Percentiles rank a stretch among this genome's conserved stretches.
Conservation (phyloP, 2,329 filamentous ascomycete species). For the Blastomyces parvus region DNA sequence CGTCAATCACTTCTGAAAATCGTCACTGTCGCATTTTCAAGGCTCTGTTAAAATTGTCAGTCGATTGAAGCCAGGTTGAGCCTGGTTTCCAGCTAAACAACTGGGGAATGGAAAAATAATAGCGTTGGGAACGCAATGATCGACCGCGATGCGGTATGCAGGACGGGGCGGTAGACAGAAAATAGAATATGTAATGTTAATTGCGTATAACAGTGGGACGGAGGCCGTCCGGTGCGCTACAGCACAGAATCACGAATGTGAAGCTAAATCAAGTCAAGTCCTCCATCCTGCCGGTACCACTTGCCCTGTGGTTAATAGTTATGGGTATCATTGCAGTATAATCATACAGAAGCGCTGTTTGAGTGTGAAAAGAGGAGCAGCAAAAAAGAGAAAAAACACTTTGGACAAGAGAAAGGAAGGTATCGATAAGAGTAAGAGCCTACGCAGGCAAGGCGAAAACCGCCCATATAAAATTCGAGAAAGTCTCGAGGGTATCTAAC, state of each 20-base stretch:
- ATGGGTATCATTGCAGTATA: conserved; percentile 6
- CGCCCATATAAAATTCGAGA: neutral
- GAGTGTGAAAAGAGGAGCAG: neutral
- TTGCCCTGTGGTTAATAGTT: conserved; percentile 4
- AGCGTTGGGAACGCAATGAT: neutral
- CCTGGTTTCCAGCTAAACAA: neutral
- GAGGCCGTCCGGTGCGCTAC: conserved; percentile 3
- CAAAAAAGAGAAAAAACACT: neutral
- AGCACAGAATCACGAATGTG: neutral
- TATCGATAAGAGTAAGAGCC: neutral
- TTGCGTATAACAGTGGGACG: neutral
- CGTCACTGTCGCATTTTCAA: neutral
- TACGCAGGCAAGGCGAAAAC: neutral
- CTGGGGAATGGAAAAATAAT: neutral
- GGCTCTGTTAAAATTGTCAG: neutral
- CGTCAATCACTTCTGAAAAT: neutral
- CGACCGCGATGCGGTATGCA: neutral
- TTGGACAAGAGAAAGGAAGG: neutral
- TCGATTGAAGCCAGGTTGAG: neutral
- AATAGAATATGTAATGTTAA: conserved; percentile 6
- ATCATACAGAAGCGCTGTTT: conserved; percentile 6
- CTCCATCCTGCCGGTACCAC: neutral
- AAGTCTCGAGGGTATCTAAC: neutral
- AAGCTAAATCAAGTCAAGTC: neutral
- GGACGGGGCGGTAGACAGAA: neutral